Conservation (phyloP, 352 stramenopile genomes). For the Phytophthora melonis region DNA sequence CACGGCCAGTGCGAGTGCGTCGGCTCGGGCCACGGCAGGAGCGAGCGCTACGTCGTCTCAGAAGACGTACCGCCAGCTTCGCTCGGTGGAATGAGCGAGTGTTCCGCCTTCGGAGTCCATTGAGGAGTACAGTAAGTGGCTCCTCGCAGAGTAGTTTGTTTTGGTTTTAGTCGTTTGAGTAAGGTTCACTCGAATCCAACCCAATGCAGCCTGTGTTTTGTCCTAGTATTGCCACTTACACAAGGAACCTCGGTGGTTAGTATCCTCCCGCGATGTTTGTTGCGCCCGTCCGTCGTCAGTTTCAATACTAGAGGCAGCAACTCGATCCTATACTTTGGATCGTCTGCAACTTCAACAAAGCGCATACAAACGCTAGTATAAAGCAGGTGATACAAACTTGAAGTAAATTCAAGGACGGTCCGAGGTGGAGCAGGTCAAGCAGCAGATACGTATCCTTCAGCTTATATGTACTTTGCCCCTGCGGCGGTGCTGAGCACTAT, state of each 20-base stretch:
- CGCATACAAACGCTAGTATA: not conserved
- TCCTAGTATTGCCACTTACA: too few relatives aligned
- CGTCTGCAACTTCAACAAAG: not conserved
- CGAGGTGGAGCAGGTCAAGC: too few relatives aligned
- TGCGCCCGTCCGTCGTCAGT: too few relatives aligned
- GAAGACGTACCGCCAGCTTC: not conserved
- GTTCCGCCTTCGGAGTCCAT: not conserved
- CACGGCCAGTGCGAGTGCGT: not conserved
- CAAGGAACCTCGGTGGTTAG: too few relatives aligned
- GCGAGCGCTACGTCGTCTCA: not conserved
- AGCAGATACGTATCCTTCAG: too few relatives aligned
- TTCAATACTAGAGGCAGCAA: too few relatives aligned
- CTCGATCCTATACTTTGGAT: not conserved
- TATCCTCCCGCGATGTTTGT: too few relatives aligned
- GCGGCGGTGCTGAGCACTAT: too few relatives aligned
- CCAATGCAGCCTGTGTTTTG: not conserved
- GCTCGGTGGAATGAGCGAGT: not conserved
- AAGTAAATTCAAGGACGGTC: too few relatives aligned
- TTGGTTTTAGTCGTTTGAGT: not conserved
- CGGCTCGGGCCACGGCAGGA: not conserved
- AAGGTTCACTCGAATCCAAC: not conserved
- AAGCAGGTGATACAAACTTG: too few relatives aligned
- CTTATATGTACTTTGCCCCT: too few relatives aligned
- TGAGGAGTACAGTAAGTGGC: not conserved
- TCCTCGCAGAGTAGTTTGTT: not conserved